Evolutionary conservation across 148 eudicot genomes (phyloP).

Genomic region (Fagopyrum homotropicum): DNA sequence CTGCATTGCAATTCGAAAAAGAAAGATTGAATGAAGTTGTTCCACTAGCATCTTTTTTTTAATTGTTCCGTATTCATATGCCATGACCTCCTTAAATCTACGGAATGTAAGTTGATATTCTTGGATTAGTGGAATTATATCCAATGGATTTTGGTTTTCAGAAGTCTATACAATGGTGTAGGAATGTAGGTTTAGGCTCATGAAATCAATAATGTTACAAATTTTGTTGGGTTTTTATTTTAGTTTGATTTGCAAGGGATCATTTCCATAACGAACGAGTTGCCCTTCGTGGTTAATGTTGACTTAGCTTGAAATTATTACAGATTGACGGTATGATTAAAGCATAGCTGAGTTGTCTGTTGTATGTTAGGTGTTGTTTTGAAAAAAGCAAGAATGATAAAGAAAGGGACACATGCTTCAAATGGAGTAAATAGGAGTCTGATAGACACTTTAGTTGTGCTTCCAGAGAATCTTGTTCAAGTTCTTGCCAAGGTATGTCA

Average conservation of each 20-base stretch:
- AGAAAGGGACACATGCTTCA: conserved; percentile 49
- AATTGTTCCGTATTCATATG: not conserved
- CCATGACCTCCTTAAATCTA: not conserved
- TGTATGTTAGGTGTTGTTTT: conserved; percentile 52
- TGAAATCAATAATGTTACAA: not conserved
- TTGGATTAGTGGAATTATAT: not conserved
- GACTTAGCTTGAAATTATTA: not conserved
- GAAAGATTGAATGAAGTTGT: not conserved
- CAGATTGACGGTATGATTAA: not conserved
- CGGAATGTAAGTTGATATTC: not conserved
- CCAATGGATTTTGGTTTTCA: not conserved
- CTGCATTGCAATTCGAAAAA: not conserved
- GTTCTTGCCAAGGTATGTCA: conserved; percentile 69
- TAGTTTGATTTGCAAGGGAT: not conserved
- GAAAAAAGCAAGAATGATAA: conserved; percentile 73
- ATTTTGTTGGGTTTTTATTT: not conserved
- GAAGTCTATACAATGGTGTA: too few relatives aligned
- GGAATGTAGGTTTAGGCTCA: not conserved
- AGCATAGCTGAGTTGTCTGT: conserved; percentile 16
- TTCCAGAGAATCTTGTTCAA: conserved; percentile 81
- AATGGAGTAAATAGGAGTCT: conserved; percentile 47
- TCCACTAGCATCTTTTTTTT: not conserved
- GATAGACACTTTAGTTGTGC: conserved; percentile 66
- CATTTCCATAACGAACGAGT: not conserved
- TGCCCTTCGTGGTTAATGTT: not conserved